Conservation (phyloP, 805 yeast species). For the Saccharomycopsis selenospora region DNA sequence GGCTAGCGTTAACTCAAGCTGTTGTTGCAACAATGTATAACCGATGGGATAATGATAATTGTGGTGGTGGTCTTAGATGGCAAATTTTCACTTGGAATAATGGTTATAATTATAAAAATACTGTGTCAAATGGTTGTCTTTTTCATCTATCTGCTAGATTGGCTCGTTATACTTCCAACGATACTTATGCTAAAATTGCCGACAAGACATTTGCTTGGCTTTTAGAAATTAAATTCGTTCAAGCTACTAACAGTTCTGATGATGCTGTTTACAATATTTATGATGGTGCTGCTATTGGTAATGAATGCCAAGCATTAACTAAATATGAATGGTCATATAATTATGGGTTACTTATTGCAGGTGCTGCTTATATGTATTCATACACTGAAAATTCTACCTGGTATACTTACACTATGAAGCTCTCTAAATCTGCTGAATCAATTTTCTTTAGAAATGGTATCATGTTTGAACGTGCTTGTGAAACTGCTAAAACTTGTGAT, state of each 20-base stretch:
- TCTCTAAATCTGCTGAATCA: slow-evolving; percentile 39
- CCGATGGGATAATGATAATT: slow-evolving; percentile 62
- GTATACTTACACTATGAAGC: slow-evolving; percentile 44
- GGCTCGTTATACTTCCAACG: slow-evolving; percentile 70
- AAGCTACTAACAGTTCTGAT: slow-evolving; percentile 51
- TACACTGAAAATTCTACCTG: slow-evolving; percentile 51
- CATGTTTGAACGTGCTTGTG: slow-evolving; percentile 71
- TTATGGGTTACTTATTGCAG: slow-evolving; percentile 61
- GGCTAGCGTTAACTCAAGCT: slow-evolving; percentile 78
- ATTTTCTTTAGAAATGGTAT: slow-evolving; percentile 44
- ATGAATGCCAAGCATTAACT: slow-evolving; percentile 44
- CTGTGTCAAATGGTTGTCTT: slow-evolving; percentile 80
- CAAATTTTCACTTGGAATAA: slow-evolving; percentile 85
- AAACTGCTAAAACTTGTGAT: slow-evolving; percentile 48
- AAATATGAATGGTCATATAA: slow-evolving; percentile 68
- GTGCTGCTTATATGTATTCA: slow-evolving; percentile 62
- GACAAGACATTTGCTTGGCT: slow-evolving; percentile 74
- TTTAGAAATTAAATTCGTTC: slow-evolving; percentile 41
- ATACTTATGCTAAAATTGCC: slow-evolving; percentile 66
- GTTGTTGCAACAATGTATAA: slow-evolving; percentile 76
- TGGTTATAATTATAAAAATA: slow-evolving; percentile 80
- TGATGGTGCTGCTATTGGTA: slow-evolving; percentile 42
- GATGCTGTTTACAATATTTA: slow-evolving; percentile 24
- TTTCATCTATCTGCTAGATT: slow-evolving; percentile 78
- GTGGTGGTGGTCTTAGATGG: slow-evolving; percentile 85